Base-by-base conservation (phyloP, 345 rosid genomes). In the Populus nigra region DNA sequence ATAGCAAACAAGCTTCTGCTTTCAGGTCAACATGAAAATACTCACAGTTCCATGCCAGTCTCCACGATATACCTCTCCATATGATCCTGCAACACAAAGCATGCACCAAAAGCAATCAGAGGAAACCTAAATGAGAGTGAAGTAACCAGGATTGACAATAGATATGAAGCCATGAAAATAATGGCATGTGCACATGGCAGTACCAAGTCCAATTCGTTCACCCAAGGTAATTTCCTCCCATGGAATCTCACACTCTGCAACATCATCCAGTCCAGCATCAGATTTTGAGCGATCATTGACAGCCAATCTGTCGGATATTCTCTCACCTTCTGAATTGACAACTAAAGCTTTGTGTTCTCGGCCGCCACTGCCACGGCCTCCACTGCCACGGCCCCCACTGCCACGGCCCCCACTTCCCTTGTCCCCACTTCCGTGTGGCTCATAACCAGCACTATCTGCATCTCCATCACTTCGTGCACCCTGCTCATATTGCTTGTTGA, bases 41-140 rank as follows among this genome's bases (percentile, higher is more conserved):
- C 98, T 91, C 87, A 94, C 98, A 72, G 98, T 94, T 87, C 97
- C 98, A 87, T 88, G 96, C 98, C 98, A 94, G 33, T 94, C 96
- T 79, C 96, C 98, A 53, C 88, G 94, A 86, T 94, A 94, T 72
- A 94, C 97, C 85, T 94, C 98, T 57, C 98, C 98, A 69, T 94
- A 94, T 65, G 98, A 94, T 80, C 98, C 98, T 94, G 87, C 81
- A 88, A 73, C 70, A 84, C 71, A 84, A 81, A 76, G 43, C 72
- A 84, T 61, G 39, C 68, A 81, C 65, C 69, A 68, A 77, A 43
- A 78, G 20, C 17, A 43, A 74, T 77, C 17, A 74, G 55, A 59
- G 36, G 49, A 67, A 27, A 47, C n/a, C n/a, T 59, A 17, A 31
- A 13, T 61, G 29, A 76, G 27, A 67, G 41, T 68, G 77, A 41